These are phyloP conservation scores for Ploettnerulaceae sp. DNA, from an alignment of 2,329 filamentous ascomycete genomes.

Conservation along the genomic window DNA sequence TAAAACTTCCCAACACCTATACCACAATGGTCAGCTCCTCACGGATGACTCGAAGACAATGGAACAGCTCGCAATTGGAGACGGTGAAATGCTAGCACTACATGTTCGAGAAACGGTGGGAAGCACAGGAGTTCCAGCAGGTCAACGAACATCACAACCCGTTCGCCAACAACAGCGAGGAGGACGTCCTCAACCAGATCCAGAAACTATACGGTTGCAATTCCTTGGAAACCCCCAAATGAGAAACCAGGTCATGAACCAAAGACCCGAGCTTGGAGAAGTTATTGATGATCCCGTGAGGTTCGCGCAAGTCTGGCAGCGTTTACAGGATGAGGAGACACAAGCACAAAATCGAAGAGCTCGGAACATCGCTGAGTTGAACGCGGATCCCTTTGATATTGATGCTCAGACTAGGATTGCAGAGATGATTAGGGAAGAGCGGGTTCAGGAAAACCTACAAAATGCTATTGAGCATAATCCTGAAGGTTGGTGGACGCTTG, in stretches of 20 bases:
- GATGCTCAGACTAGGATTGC: slow-evolving; percentile 90
- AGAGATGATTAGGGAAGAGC: slow-evolving; percentile 93
- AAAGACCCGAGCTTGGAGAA: slow-evolving; percentile 71
- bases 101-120: slow-evolving; percentile 61
- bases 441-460: slow-evolving; percentile 91
- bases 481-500: slow-evolving; percentile 61
- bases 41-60: slow-evolving; percentile 75
- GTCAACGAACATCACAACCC: slow-evolving; percentile 33
- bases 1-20: slow-evolving; percentile 71
- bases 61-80: slow-evolving; percentile 71
- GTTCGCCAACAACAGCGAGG: slow-evolving; percentile 31
- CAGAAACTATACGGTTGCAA: slow-evolving; percentile 77
- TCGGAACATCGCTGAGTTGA: slow-evolving; percentile 77
- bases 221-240: slow-evolving; percentile 73
- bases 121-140: slow-evolving; percentile 40
- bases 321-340: slow-evolving; percentile 64
- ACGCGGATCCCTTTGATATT: slow-evolving; percentile 90
- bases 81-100: slow-evolving; percentile 90
- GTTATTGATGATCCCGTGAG: slow-evolving; percentile 69
- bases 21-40: slow-evolving; percentile 82
- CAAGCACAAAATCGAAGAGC: slow-evolving; percentile 72
- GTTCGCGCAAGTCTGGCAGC: slow-evolving; percentile 68
- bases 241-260: slow-evolving; percentile 63
- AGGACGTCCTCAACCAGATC: slow-evolving; percentile 49
- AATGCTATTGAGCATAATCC: slow-evolving; percentile 97